Base-by-base conservation (phyloP, 768 basidiomycete species). In the Lactarius vividus region DNA sequence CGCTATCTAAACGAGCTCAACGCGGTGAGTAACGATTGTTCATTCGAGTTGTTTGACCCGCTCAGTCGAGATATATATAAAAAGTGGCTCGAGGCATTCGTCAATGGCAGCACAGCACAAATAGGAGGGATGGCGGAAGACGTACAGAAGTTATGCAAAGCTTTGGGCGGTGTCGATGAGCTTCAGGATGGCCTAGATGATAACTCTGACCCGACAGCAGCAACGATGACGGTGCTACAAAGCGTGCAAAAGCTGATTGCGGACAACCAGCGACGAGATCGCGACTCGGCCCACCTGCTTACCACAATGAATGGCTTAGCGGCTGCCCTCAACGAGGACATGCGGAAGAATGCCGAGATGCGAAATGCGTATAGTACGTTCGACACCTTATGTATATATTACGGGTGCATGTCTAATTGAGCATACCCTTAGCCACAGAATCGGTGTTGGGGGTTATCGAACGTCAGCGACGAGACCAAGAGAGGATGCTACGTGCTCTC, bases 71-170 rank as follows among this genome's bases (percentile, higher is more conserved):
- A 64, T 13, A 18, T 64, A 37, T 16, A 39, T 15, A 71, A 71
- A 52, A 70, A 90, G 85, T 95, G 93, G 93, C 82, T 95, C 49
- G 93, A 94, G 70, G 78, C 85, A 3, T 93, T 94, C 73, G 90
- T 93, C 44, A 86, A 85, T 46, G 86, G 87, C 53, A 87, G 88
- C n/a, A 87, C 86, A 0, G 82, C 83, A 16, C 89, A 92, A 68
- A 87, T 91, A 28, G 84, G 88, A 71, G 77, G 78, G 40, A 79
- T 92, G 16, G 83, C 85, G 11, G 78, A 79, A 20, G 83, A 83
- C 58, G 77, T 93, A 1, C 84, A 89, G 40, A 80, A 83, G 29
- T 77, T 94, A 28, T 86, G 84, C 71, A 73, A 77, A 63, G 80
- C 82, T 28, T 75, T 91, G 5, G 85, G 85, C 1, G 65, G 71